Base-by-base conservation (phyloP, 129 eudicot species). In the Artemisia annua region DNA sequence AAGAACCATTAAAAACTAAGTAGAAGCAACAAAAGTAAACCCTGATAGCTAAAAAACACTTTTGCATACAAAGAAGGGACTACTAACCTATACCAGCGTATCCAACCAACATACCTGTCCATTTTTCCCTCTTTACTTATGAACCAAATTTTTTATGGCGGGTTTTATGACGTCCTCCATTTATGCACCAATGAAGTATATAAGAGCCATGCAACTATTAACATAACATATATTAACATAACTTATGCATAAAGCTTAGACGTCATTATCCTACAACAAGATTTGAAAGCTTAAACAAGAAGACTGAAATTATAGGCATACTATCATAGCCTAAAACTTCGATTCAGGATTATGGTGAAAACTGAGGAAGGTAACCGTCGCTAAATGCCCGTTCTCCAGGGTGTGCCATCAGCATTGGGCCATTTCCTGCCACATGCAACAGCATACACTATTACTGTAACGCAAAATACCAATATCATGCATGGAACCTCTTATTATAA, bases 371-470 rank as follows among this genome's bases (percentile, higher is more conserved):
- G 75, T 75, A 89, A 56, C 60, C 77, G 66, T 89, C 89, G 24
- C 65, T 84, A 54, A 82, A 74, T 65, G 86, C 78, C 51, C 92
- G 78, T 50, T 89, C 89, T 73, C 86, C 86, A 2, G 86, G 92
- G 49, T 84, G 84, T 22, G 81, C 44, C 62, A 81, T 28, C 69
- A 82, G 78, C 58, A 82, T 78, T 5, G 83, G 63, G n/a, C 74
- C 89, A 75, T 70, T 76, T 57, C 87, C 96, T 84, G 84, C 14
- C 63, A 66, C 54, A 52, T 1, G 32, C 48, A 78, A 51, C 14
- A 52, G 10, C 55, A 14, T 24, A 46, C 13, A 44, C 48, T 13
- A 32, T 77, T 53, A 69, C 75, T 39, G 22, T 60, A 26, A 54
- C 18, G 16, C 11, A 39, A 39, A 39, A 39, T 39, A 39, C 46